A percentile compares a stretch with the other conserved stretches of the same genome.
These are phyloP conservation scores for Purpureocillium lavendulum DNA, from an alignment of 2,329 filamentous ascomycete genomes.

Conservation along the genomic window DNA sequence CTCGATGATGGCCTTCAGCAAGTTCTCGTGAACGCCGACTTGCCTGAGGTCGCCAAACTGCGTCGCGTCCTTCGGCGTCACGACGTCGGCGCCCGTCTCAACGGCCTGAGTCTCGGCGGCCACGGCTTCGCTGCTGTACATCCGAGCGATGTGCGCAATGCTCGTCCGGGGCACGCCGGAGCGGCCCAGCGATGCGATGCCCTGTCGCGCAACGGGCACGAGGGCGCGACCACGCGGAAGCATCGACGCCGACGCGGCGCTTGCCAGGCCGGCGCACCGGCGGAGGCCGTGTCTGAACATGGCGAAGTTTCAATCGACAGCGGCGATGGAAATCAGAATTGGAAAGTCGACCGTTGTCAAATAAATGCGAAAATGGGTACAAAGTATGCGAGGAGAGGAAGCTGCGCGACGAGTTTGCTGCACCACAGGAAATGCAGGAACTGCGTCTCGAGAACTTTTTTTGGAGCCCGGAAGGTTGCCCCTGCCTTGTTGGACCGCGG, in stretches of 20 bases:
- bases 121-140: constrained; percentile 31
- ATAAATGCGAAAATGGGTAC: background rate
- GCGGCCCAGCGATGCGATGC: constrained; percentile 11
- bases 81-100: constrained; percentile 1
- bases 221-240: constrained; percentile 18
- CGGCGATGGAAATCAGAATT: no score
- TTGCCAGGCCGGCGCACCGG: constrained; percentile 28
- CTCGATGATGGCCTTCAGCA: constrained; percentile 61
- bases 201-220: constrained; percentile 15
- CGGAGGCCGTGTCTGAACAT: constrained; percentile 30
- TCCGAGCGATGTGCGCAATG: constrained; percentile 16
- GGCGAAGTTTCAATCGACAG: constrained; percentile 3
- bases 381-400: background rate
- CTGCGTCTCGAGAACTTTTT: constrained; percentile 4
- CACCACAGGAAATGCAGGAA: background rate
- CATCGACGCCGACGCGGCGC: constrained; percentile 17
- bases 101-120: constrained; percentile 14
- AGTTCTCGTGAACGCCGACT: constrained; percentile 49
- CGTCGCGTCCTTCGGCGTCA: constrained; percentile 18
- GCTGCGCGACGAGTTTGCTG: no score
- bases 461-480: background rate
- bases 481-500: background rate
- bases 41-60: constrained; percentile 35
- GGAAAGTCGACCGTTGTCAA: no score
- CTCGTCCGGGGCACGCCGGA: constrained; percentile 11